Evolutionary conservation across 257 asterid species (phyloP).

Genomic region (Nicotiana tabacum): DNA sequence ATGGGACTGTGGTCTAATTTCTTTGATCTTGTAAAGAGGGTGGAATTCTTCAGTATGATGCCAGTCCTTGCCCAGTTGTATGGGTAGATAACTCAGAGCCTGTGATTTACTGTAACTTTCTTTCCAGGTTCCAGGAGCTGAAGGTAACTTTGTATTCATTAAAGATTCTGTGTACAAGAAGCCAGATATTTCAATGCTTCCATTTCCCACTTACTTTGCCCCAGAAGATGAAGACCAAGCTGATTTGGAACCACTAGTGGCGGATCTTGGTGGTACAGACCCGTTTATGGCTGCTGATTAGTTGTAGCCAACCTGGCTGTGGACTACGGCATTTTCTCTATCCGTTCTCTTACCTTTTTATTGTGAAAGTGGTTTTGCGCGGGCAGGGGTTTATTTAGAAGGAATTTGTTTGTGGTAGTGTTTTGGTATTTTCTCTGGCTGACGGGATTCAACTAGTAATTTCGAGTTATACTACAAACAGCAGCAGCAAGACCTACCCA

Average conservation of each 20-base stretch:
- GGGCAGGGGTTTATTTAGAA: neutral
- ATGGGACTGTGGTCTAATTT: neutral
- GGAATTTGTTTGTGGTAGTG: neutral
- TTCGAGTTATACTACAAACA: slow-evolving; percentile 16
- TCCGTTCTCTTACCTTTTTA: neutral
- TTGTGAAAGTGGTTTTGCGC: neutral
- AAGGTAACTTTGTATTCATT: slow-evolving; percentile 81
- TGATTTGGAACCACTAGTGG: slow-evolving; percentile 58
- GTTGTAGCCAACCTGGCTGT: neutral
- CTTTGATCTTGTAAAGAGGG: neutral
- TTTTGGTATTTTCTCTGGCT: neutral
- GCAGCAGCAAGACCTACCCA: slow-evolving; percentile 98
- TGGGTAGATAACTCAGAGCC: neutral
- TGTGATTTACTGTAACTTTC: neutral
- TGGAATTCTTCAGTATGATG: neutral
- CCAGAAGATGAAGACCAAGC: slow-evolving; percentile 58
- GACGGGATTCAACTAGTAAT: neutral
- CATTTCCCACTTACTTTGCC: slow-evolving; percentile 82
- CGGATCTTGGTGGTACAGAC: slow-evolving; percentile 69
- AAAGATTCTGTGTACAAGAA: slow-evolving; percentile 73
- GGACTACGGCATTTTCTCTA: neutral
- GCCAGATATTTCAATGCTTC: slow-evolving; percentile 62
- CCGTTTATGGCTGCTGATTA: slow-evolving; percentile 94
- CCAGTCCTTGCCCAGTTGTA: neutral
- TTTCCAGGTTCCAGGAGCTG: slow-evolving; percentile 85